phyloP scores from a whole-genome alignment of 2,329 filamentous ascomycete species.

The Hypoxylon sp. region DNA sequence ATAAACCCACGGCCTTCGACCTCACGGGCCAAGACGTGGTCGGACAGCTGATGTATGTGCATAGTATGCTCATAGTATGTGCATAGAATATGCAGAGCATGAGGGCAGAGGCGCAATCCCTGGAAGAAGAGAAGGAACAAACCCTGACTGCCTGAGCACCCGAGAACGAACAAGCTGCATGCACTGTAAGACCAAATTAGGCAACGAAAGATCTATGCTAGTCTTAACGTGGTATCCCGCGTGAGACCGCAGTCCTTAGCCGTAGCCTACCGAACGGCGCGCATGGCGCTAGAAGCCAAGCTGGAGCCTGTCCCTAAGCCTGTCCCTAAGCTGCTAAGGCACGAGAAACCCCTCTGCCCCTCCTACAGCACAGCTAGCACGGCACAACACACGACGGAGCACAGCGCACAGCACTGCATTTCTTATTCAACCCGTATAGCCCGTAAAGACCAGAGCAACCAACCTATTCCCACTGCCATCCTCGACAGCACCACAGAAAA shows the following conservation, averaged over 20 bases:
- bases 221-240: conserved; percentile 26
- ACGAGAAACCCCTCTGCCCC: background rate
- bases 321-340: background rate
- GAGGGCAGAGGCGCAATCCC: background rate
- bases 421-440: too few species aligned
- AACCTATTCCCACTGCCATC: too few species aligned
- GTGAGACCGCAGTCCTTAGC: background rate
- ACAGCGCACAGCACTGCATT: too few species aligned
- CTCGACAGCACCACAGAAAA: too few species aligned
- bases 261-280: conserved; percentile 1
- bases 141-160: background rate
- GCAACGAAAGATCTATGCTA: conserved; percentile 24
- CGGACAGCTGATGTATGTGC: too few species aligned
- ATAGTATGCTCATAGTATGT: background rate
- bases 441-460: too few species aligned
- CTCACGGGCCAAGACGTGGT: too few species aligned
- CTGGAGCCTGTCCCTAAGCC: too few species aligned
- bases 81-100: background rate
- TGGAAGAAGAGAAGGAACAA: background rate
- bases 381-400: too few species aligned
- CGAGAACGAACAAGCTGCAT: background rate
- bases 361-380: too few species aligned
- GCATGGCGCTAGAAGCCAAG: background rate
- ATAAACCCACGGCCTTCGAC: too few species aligned
- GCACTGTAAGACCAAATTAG: background rate